Evolutionary conservation across 1,139 yeast species (phyloP).

Genomic region (Entelexis paramagnoliae): DNA sequence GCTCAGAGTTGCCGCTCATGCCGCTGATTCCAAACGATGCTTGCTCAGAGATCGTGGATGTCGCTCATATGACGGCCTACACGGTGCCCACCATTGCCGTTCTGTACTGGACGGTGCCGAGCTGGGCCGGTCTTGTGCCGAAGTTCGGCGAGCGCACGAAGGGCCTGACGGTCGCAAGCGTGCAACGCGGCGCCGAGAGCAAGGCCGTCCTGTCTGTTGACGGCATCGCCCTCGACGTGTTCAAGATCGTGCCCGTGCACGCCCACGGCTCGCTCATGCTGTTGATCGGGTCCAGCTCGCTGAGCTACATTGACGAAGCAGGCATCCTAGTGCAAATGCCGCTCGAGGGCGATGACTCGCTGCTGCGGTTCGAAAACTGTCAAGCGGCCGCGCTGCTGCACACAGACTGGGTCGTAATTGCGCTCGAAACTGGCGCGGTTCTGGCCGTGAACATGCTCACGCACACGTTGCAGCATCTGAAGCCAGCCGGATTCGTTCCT

Average conservation of each 20-base stretch:
- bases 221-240: conserved; percentile 2
- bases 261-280: not conserved
- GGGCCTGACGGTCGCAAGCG: not conserved
- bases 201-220: not conserved
- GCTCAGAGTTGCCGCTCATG: not conserved
- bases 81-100: conserved; percentile 74
- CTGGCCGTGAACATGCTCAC: not conserved
- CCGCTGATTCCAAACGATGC: conserved; percentile 42
- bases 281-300: conserved; percentile 3
- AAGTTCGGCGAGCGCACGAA: conserved; percentile 7
- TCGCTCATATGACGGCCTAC: conserved; percentile 60
- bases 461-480: not conserved
- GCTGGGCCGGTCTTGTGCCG: conserved; percentile 56
- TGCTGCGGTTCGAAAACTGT: conserved; percentile 43
- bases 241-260: conserved; percentile 6
- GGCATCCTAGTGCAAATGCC: not conserved
- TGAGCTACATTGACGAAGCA: conserved; percentile 2
- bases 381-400: conserved; percentile 39
- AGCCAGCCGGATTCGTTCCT: not conserved
- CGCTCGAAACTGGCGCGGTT: conserved; percentile 45
- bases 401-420: conserved; percentile 40
- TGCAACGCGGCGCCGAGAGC: not conserved
- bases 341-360: not conserved
- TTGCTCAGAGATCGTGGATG: conserved; percentile 52
- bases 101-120: conserved; percentile 45